These are phyloP conservation scores for Monosporascus sp. DNA, from an alignment of 2,329 filamentous ascomycete species.

Conservation along the genomic window DNA sequence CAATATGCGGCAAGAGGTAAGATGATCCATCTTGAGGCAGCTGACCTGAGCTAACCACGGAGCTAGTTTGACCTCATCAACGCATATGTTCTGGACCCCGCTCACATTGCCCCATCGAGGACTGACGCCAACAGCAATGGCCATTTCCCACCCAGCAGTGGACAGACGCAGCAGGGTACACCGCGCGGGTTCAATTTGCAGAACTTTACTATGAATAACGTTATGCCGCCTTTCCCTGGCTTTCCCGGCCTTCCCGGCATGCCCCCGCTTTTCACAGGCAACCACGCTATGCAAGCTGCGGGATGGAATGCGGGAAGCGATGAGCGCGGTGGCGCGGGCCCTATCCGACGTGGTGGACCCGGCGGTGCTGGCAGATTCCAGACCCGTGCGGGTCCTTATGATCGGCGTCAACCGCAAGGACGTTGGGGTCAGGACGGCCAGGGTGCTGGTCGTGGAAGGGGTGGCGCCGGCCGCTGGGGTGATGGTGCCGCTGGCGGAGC, in stretches of 20 bases:
- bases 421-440: conserved; percentile 43
- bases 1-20: conserved; percentile 74
- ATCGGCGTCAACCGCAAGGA: conserved; percentile 57
- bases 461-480: conserved; percentile 58
- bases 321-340: conserved; percentile 55
- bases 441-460: conserved; percentile 48
- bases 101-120: conserved; percentile 87
- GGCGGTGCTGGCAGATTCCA: conserved; percentile 49
- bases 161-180: conserved; percentile 73
- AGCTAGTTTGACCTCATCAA: conserved; percentile 81
- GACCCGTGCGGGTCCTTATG: conserved; percentile 67
- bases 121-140: conserved; percentile 94
- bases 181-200: conserved; percentile 87
- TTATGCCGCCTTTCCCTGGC: conserved; percentile 52
- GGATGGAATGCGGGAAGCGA: conserved; percentile 46
- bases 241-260: conserved; percentile 52
- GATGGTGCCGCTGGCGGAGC: conserved; percentile 69
- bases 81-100: conserved; percentile 86
- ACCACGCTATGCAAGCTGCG: conserved; percentile 36
- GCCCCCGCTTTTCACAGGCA: conserved; percentile 46
- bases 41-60: conserved; percentile 26
- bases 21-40: conserved; percentile 23
- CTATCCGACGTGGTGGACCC: conserved; percentile 62
- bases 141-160: conserved; percentile 79
- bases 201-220: conserved; percentile 58